Conservation (phyloP, 2,329 filamentous ascomycete species). For the Exophiala spinifera region DNA sequence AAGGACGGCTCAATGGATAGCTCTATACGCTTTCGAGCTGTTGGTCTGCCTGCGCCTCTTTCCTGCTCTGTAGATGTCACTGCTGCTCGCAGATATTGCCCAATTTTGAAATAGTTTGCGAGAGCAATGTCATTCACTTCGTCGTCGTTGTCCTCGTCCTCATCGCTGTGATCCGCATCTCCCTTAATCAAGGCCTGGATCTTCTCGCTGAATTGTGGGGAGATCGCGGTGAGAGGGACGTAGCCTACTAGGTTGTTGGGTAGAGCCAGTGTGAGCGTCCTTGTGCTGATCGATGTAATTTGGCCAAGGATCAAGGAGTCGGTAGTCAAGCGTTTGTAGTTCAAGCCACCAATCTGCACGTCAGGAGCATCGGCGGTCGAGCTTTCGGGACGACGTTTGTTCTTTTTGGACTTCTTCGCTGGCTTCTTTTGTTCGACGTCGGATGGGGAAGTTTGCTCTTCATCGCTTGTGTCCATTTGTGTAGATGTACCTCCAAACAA, state of each 20-base stretch:
- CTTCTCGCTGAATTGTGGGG: slow-evolving; percentile 70
- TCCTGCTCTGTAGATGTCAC: slow-evolving; percentile 73
- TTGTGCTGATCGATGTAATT: slow-evolving; percentile 72
- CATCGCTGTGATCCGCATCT: slow-evolving; percentile 54
- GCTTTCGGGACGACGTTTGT: slow-evolving; percentile 52
- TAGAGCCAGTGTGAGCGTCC: slow-evolving; percentile 76
- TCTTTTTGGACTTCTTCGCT: slow-evolving; percentile 37
- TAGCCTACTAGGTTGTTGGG: slow-evolving; percentile 92
- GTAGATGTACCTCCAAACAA: slow-evolving; percentile 32
- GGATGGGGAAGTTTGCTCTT: slow-evolving; percentile 31
- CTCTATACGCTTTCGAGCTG: slow-evolving; percentile 77
- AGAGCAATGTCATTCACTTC: slow-evolving; percentile 62
- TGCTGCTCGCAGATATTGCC: slow-evolving; percentile 83
- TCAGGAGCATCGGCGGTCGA: slow-evolving; percentile 46
- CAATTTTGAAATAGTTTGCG: slow-evolving; percentile 70
- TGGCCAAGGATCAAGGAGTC: slow-evolving; percentile 88
- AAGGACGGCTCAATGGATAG: slow-evolving; percentile 77
- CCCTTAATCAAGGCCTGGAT: slow-evolving; percentile 67
- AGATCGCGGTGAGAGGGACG: slow-evolving; percentile 88
- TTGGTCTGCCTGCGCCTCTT: slow-evolving; percentile 49
- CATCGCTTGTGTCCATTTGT: slow-evolving; percentile 31
- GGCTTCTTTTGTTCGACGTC: slow-evolving; percentile 36
- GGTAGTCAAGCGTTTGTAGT: slow-evolving; percentile 82
- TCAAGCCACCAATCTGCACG: slow-evolving; percentile 74
- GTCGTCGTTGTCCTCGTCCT: slow-evolving; percentile 44